Conservation (phyloP, 495 filamentous ascomycete genomes). For the Hypoxylon crocopeplum region DNA sequence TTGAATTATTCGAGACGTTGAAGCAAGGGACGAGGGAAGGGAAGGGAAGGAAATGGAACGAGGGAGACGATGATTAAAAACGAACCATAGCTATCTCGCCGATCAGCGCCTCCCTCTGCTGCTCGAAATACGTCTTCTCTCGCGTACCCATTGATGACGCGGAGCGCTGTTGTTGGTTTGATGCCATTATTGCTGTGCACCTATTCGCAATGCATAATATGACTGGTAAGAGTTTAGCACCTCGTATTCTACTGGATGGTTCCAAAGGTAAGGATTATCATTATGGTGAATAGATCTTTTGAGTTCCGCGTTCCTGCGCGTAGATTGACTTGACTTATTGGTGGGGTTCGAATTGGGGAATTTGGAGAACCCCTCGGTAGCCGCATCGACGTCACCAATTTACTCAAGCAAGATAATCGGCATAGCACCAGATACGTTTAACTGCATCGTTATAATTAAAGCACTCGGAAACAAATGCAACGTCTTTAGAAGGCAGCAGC, state of each 20-base stretch:
- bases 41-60: neutral
- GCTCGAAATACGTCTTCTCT: conserved; percentile 70
- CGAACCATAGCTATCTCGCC: conserved; percentile 78
- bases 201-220: neutral
- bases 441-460: no score
- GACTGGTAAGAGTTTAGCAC: no score
- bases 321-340: conserved; percentile 15
- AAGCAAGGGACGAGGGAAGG: neutral
- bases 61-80: conserved; percentile 10
- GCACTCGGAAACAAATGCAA: no score
- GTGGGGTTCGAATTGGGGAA: conserved; percentile 16
- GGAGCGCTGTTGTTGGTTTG: conserved; percentile 38
- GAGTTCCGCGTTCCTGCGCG: conserved; percentile 13
- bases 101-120: conserved; percentile 79
- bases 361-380: conserved; percentile 8
- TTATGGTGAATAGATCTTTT: no score
- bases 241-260: no score
- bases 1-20: neutral
- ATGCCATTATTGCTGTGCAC: conserved; percentile 36
- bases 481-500: no score
- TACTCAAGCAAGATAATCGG: no score
- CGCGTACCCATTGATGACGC: conserved; percentile 39
- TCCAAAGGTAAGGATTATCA: no score
- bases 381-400: neutral
- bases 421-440: no score